These are phyloP conservation scores for Naganishia liquefaciens DNA, from an alignment of 1,284 basidiomycete species.

Conservation along the genomic window DNA sequence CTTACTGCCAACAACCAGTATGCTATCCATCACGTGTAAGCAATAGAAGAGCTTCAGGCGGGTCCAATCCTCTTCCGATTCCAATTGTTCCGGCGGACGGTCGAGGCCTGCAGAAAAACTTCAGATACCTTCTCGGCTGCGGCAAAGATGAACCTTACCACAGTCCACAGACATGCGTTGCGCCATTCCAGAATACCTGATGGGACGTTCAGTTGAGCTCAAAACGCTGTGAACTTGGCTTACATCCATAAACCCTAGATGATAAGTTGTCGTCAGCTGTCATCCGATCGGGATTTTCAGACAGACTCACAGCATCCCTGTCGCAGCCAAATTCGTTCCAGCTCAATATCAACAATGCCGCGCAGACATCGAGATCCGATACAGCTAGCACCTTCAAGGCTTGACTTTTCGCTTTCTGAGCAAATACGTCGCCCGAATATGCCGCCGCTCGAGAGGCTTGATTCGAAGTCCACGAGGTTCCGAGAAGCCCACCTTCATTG, in stretches of 20 bases:
- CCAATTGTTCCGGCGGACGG: conserved; percentile 6
- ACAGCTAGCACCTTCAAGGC: conserved; percentile 30
- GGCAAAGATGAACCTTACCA: conserved; percentile 23
- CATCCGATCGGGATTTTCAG: neutral
- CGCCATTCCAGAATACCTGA: conserved; percentile 39
- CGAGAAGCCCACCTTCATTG: conserved; percentile 1
- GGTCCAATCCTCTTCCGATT: conserved; percentile 16
- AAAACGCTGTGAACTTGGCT: neutral
- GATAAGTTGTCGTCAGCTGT: neutral
- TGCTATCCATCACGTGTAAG: conserved; percentile 36
- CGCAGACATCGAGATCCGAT: conserved; percentile 31
- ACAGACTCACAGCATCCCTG: conserved; percentile 34
- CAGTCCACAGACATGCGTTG: conserved; percentile 38
- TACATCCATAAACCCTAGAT: conserved; percentile 38
- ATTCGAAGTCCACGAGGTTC: conserved; percentile 11
- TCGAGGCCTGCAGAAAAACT: conserved; percentile 10
- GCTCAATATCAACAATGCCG: conserved; percentile 36
- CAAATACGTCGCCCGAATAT: conserved; percentile 23
- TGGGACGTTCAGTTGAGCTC: neutral
- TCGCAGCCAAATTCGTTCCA: conserved; percentile 39
- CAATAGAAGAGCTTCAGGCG: conserved; percentile 24
- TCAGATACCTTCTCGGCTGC: no score
- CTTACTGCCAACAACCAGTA: conserved; percentile 39
- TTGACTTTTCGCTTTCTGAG: conserved; percentile 37
- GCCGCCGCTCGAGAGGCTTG: neutral